Percentiles rank a stretch among this genome's conserved stretches.
Evolutionary conservation across 768 basidiomycete species (phyloP).

Genomic region (Leccinellum luteum): DNA sequence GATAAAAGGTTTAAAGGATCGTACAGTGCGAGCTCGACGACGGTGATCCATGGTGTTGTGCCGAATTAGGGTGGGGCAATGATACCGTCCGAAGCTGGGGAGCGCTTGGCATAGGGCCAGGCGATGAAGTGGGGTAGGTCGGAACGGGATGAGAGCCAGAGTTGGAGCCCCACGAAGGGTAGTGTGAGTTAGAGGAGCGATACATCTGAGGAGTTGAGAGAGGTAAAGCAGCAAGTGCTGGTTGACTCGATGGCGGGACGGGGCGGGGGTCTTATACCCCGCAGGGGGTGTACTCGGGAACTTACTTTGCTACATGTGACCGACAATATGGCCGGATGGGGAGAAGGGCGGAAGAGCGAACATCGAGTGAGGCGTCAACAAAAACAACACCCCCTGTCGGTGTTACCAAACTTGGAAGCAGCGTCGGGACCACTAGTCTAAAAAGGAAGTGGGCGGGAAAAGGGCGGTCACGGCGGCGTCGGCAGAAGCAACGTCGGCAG

Average conservation of each 20-base stretch:
- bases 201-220: slow-evolving; percentile 18
- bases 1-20: neutral
- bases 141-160: slow-evolving; percentile 4
- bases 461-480: slow-evolving; percentile 22
- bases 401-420: slow-evolving; percentile 17
- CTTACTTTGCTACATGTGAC: slow-evolving; percentile 19
- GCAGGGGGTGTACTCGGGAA: slow-evolving; percentile 16
- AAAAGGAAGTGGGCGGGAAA: slow-evolving; percentile 21
- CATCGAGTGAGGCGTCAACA: slow-evolving; percentile 15
- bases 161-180: slow-evolving; percentile 22
- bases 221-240: slow-evolving; percentile 10
- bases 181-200: slow-evolving; percentile 16
- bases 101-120: slow-evolving; percentile 22
- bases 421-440: slow-evolving; percentile 16
- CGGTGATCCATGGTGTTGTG: slow-evolving; percentile 14
- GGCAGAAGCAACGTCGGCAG: slow-evolving; percentile 10
- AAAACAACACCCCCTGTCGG: slow-evolving; percentile 16
- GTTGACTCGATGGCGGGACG: slow-evolving; percentile 16
- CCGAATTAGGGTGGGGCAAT: slow-evolving; percentile 31
- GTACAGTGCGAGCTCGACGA: slow-evolving; percentile 19
- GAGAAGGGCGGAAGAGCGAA: slow-evolving; percentile 28
- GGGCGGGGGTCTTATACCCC: slow-evolving; percentile 28
- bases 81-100: slow-evolving; percentile 29
- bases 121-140: slow-evolving; percentile 14
- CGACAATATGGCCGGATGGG: slow-evolving; percentile 11